phyloP scores from a whole-genome alignment of 2,329 filamentous ascomycete species.

The Aureobasidium sp. region DNA sequence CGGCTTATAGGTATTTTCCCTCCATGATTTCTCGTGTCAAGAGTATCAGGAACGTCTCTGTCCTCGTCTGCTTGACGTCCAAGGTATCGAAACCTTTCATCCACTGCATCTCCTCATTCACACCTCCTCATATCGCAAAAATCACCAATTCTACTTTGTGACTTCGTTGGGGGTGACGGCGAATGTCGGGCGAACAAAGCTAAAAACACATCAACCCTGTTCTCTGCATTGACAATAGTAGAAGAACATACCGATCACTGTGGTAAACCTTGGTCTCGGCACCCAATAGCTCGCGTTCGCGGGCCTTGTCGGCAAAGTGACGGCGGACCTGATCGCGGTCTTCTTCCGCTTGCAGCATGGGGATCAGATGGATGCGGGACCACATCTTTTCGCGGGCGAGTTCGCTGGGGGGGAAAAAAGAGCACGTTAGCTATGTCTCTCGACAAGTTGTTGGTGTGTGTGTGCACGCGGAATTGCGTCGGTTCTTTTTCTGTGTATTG shows the following conservation, averaged over 20 bases:
- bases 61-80: not conserved
- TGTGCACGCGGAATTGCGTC: no score
- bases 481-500: not conserved
- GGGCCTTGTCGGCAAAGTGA: constrained; percentile 74
- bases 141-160: constrained; percentile 43
- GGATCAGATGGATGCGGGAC: constrained; percentile 90
- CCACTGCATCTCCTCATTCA: no score
- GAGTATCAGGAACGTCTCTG: not conserved
- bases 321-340: constrained; percentile 90
- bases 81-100: not conserved
- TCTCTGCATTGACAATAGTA: not conserved
- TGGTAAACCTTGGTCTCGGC: constrained; percentile 80
- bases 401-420: constrained; percentile 57
- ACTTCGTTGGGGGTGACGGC: constrained; percentile 57
- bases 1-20: constrained; percentile 1
- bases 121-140: not conserved
- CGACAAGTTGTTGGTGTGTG: no score
- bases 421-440: no score
- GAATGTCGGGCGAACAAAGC: constrained; percentile 76
- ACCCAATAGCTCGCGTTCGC: constrained; percentile 86
- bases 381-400: constrained; percentile 96
- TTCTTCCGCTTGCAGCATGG: constrained; percentile 89
- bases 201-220: constrained; percentile 27
- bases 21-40: not conserved
- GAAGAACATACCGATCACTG: constrained; percentile 63